A percentile compares a stretch with the other conserved stretches of the same genome.
These are phyloP conservation scores for Globisporangium solare DNA, from an alignment of 352 stramenopile genomes.

Conservation along the genomic window DNA sequence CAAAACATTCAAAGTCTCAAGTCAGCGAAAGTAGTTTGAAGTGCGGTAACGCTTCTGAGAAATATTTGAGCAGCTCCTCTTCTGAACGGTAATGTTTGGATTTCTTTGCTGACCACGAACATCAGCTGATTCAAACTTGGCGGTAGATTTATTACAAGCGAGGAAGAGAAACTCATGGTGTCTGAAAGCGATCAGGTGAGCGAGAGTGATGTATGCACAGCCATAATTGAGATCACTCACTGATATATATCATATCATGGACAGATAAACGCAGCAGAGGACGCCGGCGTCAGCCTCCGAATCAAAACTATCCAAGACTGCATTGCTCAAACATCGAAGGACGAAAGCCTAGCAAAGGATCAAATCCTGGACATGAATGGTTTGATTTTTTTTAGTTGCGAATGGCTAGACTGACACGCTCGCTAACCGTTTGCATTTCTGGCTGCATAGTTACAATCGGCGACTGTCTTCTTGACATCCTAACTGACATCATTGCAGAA, in stretches of 20 bases:
- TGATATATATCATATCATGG: neutral
- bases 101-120: neutral
- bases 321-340: conserved; percentile 7
- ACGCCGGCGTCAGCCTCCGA: conserved; percentile 6
- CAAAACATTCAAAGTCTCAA: conserved; percentile 5
- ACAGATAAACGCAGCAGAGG: conserved; percentile 4
- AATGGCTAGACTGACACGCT: neutral
- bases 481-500: conserved; percentile 18
- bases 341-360: neutral
- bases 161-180: conserved; percentile 5
- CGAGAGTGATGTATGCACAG: neutral
- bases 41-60: neutral
- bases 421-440: neutral
- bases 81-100: neutral
- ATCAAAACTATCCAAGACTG: conserved; percentile 15
- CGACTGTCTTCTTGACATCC: conserved; percentile 17
- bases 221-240: neutral
- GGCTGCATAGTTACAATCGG: conserved; percentile 10
- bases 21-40: neutral
- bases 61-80: neutral
- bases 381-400: neutral
- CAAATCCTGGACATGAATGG: conserved; percentile 15
- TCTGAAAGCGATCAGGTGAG: conserved; percentile 9
- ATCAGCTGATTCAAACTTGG: neutral
- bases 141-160: conserved; percentile 11